Base-by-base conservation (phyloP, 2,329 filamentous ascomycete genomes). In the Juglanconis sp. region DNA sequence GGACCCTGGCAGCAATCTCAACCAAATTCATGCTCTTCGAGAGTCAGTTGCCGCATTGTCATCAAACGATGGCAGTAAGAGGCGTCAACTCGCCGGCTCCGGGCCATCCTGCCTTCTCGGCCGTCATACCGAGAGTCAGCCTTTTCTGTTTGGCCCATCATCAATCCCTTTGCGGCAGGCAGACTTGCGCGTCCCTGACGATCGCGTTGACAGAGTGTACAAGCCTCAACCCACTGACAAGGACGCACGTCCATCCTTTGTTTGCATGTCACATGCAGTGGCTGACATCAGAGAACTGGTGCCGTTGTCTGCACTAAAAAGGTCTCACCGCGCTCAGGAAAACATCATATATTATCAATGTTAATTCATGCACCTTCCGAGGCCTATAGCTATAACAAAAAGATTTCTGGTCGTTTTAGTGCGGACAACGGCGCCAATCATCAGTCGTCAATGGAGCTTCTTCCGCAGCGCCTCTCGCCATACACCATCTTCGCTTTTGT, bases 31-130 rank as follows among this genome's bases (percentile, higher is more conserved):
- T 38, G 40, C 58, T 56, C 31, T 31, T 49, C 36, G 46, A 56
- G 53, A 60, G 58, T 56, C 46, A 60, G 56, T 57, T 57, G 55
- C 52, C 47, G 53, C 58, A 42, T 60, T 36, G 53, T 52, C 44
- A n/a, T 38, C 53, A 60, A 60, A 56, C 48, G 58, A 35, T 56
- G 53, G 53, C 53, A 56, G 48, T 47, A 32, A 51, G 58, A 52
- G 53, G 47, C 58, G 49, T 30, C 54, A 56, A 17, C 52, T 35
- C 47, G 40, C 15, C 15, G 15, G 8, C 40, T 13, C 40, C 40
- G 17, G 17, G 32, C 48, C 56, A 52, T 13, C 48, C 15, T 44
- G 15, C 15, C 15, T 13, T 7, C 40, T 44, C 35, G 35, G 11
- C 35, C 35, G 3, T 38, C 35, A 38, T 38, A 38, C 35, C 11